Evolutionary conservation across 2,329 filamentous ascomycete species (phyloP).

Genomic region (Pseudofabraea citricarpa): DNA sequence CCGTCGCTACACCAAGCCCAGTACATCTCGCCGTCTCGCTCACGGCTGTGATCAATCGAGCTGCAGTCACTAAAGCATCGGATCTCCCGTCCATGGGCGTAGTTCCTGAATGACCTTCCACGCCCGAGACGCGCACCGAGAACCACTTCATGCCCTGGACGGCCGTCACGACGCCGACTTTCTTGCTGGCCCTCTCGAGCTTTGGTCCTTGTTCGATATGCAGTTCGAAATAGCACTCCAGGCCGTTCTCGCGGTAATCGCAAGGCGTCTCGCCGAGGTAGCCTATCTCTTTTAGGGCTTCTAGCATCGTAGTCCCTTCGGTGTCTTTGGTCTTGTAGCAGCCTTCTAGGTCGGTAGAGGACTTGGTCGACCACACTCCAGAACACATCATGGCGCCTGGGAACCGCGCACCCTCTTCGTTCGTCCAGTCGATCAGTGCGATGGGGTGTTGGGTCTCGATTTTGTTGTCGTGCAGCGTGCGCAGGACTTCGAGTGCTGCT

Average conservation of each 20-base stretch:
- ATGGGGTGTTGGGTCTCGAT: conserved; percentile 66
- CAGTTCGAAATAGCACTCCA: conserved; percentile 74
- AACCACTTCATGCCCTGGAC: conserved; percentile 66
- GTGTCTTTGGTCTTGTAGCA: conserved; percentile 55
- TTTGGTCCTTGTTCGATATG: conserved; percentile 71
- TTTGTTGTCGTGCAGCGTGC: conserved; percentile 59
- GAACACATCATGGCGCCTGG: conserved; percentile 69
- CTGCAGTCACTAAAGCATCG: conserved; percentile 55
- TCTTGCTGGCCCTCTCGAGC: conserved; percentile 56
- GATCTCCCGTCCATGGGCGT: conserved; percentile 49
- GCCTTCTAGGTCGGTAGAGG: conserved; percentile 47
- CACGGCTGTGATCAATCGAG: conserved; percentile 16
- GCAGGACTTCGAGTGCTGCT: conserved; percentile 67
- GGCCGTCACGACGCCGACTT: conserved; percentile 65
- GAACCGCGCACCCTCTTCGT: conserved; percentile 75
- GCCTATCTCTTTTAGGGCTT: conserved; percentile 56
- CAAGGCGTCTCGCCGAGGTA: conserved; percentile 59
- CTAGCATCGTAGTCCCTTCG: conserved; percentile 13
- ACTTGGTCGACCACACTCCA: conserved; percentile 68
- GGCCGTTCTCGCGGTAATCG: conserved; percentile 52
- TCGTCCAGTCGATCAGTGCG: conserved; percentile 30
- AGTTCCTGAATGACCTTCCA: conserved; percentile 21
- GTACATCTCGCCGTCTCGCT: conserved; percentile 14
- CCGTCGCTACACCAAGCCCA: conserved; percentile 17
- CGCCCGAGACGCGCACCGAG: conserved; percentile 53